These are phyloP conservation scores for Phaseolus lunatus DNA, from an alignment of 306 rosid species.

Conservation along the genomic window DNA sequence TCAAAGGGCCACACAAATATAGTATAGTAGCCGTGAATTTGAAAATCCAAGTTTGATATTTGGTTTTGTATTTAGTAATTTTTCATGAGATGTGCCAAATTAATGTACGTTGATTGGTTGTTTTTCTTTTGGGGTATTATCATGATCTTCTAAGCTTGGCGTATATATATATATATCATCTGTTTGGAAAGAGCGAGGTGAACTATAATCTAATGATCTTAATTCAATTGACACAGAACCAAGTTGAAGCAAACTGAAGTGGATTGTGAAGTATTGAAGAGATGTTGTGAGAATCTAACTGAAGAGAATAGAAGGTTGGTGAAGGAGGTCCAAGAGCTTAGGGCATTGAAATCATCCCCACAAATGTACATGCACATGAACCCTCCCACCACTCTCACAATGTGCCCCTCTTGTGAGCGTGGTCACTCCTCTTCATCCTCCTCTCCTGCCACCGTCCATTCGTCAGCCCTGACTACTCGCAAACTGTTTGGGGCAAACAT, in stretches of 20 bases:
- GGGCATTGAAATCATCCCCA: slow-evolving; percentile 76
- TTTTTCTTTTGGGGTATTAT: neutral
- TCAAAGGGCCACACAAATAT: neutral
- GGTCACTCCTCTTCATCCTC: slow-evolving; percentile 56
- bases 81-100: slow-evolving; percentile 6
- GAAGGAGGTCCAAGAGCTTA: slow-evolving; percentile 83
- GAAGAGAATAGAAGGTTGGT: slow-evolving; percentile 76
- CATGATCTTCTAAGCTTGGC: neutral
- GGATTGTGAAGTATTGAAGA: slow-evolving; percentile 76
- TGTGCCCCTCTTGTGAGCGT: slow-evolving; percentile 87
- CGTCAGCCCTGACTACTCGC: neutral
- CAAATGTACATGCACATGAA: slow-evolving; percentile 79
- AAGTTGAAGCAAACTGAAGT: slow-evolving; percentile 87
- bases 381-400: slow-evolving; percentile 93
- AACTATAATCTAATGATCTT: slow-evolving; percentile 19
- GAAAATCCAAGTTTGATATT: neutral
- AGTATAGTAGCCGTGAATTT: neutral
- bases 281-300: slow-evolving; percentile 71
- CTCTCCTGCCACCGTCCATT: slow-evolving; percentile 34
- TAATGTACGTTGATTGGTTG: neutral
- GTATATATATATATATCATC: neutral
- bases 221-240: slow-evolving; percentile 58
- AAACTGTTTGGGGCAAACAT: slow-evolving; percentile 22
- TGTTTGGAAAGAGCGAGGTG: neutral
- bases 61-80: neutral